Conservation (phyloP, 2,329 filamentous ascomycete species). For the Madurella fahalii region DNA sequence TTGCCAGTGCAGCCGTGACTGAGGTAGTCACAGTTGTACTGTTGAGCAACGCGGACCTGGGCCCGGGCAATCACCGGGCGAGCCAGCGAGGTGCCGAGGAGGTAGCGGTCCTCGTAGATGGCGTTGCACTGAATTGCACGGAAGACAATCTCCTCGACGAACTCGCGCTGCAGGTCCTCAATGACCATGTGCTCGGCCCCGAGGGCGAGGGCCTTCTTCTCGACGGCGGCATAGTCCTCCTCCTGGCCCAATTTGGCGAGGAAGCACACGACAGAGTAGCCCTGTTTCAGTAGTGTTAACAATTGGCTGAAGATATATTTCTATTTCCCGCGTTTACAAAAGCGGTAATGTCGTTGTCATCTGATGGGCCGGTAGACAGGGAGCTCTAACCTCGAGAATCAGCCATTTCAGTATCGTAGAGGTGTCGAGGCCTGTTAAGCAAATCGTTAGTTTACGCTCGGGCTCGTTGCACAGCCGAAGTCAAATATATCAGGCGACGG, state of each 20-base stretch:
- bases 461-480: not conserved
- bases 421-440: slow-evolving; percentile 37
- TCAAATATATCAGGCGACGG: not conserved
- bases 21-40: slow-evolving; percentile 54
- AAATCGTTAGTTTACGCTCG: slow-evolving; percentile 7
- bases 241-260: slow-evolving; percentile 72
- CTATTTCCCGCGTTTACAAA: too few species aligned
- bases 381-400: slow-evolving; percentile 27
- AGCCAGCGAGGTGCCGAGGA: slow-evolving; percentile 57
- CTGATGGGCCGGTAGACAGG: not conserved
- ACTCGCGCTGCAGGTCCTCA: slow-evolving; percentile 66
- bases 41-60: slow-evolving; percentile 59
- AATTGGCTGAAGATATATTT: not conserved
- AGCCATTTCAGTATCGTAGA: slow-evolving; percentile 41
- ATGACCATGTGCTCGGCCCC: slow-evolving; percentile 63
- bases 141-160: slow-evolving; percentile 78
- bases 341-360: too few species aligned
- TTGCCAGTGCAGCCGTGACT: slow-evolving; percentile 59
- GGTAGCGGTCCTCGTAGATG: slow-evolving; percentile 59
- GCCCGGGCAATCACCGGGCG: slow-evolving; percentile 66
- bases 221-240: slow-evolving; percentile 69
- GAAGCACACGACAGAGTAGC: slow-evolving; percentile 57
- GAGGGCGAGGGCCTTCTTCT: slow-evolving; percentile 58
- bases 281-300: slow-evolving; percentile 30
- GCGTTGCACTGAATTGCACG: slow-evolving; percentile 71